phyloP scores from a whole-genome alignment of 2,329 filamentous ascomycete genomes.

The Gaeumannomyces tritici region DNA sequence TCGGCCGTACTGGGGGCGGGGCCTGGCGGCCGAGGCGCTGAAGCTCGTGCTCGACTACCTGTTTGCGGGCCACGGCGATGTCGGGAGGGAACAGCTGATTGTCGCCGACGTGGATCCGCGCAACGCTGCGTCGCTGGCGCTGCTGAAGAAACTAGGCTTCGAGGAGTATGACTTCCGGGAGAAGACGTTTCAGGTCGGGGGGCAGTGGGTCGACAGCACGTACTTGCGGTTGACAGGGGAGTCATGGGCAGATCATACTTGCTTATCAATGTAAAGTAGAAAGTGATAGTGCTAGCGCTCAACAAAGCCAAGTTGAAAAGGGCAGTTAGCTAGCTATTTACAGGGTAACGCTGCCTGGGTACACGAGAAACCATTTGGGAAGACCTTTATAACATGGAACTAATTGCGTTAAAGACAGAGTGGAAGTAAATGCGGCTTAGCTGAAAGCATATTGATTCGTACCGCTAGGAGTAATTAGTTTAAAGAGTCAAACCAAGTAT shows the following conservation, averaged over 20 bases:
- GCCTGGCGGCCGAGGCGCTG: slow-evolving; percentile 1
- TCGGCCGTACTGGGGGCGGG: neutral
- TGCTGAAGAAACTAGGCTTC: slow-evolving; percentile 2
- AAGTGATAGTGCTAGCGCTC: too few species aligned
- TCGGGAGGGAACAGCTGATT: neutral
- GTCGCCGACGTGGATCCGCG: slow-evolving; percentile 2
- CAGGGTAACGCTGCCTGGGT: too few species aligned
- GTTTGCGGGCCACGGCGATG: neutral
- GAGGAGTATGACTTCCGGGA: slow-evolving; percentile 2
- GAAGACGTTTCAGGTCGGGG: slow-evolving; percentile 2
- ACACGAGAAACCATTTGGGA: too few species aligned
- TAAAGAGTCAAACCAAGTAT: too few species aligned
- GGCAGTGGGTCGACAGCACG: slow-evolving; percentile 3
- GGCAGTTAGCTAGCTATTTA: too few species aligned
- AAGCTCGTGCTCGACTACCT: slow-evolving; percentile 1
- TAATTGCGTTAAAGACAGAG: too few species aligned
- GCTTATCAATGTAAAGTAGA: too few species aligned
- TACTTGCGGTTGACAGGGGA: slow-evolving; percentile 1
- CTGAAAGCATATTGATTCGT: too few species aligned
- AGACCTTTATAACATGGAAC: too few species aligned
- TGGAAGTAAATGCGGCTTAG: too few species aligned
- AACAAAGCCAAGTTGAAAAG: too few species aligned
- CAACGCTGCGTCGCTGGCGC: neutral
- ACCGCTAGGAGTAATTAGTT: too few species aligned
- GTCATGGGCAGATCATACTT: neutral